Conservation (phyloP, 2,329 filamentous ascomycete species). For the Ophiostoma ulmi region DNA sequence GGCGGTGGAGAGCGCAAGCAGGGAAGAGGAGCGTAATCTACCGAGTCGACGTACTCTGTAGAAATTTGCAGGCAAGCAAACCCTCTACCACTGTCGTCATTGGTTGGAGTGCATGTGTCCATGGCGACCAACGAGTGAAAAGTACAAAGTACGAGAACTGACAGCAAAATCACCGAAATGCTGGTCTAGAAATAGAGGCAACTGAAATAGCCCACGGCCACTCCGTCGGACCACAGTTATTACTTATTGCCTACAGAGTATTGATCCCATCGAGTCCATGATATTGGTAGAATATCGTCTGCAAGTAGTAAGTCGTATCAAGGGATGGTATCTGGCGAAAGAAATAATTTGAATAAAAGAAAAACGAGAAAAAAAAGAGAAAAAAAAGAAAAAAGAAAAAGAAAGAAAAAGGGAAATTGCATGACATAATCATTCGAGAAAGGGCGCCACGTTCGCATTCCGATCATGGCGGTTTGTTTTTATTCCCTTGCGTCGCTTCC, state of each 20-base stretch:
- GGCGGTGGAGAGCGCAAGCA: slow-evolving; percentile 2
- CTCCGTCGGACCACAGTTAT: background rate
- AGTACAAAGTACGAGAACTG: too few species aligned
- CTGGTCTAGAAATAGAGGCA: background rate
- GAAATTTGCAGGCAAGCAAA: background rate
- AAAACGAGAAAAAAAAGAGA: background rate
- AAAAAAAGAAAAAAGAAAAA: background rate
- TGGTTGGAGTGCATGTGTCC: background rate
- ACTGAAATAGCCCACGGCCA: background rate
- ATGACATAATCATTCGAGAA: background rate
- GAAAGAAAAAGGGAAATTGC: background rate
- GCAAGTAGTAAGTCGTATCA: background rate
- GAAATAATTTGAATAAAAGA: background rate
- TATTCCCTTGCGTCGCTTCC: background rate
- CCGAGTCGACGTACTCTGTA: background rate
- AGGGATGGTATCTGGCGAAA: background rate
- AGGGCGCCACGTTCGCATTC: background rate
- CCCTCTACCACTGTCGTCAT: background rate
- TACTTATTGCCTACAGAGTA: too few species aligned
- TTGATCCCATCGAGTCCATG: background rate
- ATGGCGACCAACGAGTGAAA: background rate
- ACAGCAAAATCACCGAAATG: too few species aligned
- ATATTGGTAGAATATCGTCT: background rate
- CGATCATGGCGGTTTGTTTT: background rate
- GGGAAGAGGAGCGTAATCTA: background rate